A percentile compares a stretch with the other conserved stretches of the same genome.
These are phyloP conservation scores for Starmerella floris DNA, from an alignment of 805 yeast genomes.

Conservation along the genomic window DNA sequence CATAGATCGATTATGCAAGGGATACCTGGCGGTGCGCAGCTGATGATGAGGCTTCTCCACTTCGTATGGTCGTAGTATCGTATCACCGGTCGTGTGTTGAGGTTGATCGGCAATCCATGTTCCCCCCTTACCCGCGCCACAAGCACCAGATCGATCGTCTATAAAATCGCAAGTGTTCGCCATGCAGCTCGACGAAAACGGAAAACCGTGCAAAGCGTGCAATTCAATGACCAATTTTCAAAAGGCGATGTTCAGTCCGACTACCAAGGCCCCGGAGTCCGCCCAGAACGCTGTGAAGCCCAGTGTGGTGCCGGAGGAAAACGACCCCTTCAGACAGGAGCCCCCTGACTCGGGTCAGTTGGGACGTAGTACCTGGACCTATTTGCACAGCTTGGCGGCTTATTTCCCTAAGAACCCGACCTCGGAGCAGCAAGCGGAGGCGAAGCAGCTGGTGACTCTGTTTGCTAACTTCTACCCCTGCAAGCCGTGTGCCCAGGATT, in stretches of 20 bases:
- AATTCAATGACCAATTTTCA: slow-evolving; percentile 71
- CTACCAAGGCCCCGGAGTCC: slow-evolving; percentile 11
- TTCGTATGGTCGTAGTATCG: too few relatives aligned
- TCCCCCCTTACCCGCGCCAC: neutral
- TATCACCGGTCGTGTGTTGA: too few relatives aligned
- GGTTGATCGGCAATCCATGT: too few relatives aligned
- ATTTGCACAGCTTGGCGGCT: slow-evolving; percentile 82
- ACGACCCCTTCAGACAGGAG: slow-evolving; percentile 14
- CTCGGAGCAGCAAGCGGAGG: slow-evolving; percentile 48
- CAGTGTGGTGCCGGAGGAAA: slow-evolving; percentile 9
- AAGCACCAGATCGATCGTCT: too few relatives aligned
- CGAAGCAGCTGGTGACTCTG: slow-evolving; percentile 52
- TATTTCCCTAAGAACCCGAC: slow-evolving; percentile 65
- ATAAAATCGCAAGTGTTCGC: neutral
- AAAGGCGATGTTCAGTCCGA: slow-evolving; percentile 33
- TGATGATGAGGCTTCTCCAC: too few relatives aligned
- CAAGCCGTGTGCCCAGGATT: slow-evolving; percentile 83
- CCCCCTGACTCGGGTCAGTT: slow-evolving; percentile 79
- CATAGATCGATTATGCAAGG: too few relatives aligned
- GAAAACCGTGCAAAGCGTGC: slow-evolving; percentile 92
- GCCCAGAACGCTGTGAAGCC: slow-evolving; percentile 20
- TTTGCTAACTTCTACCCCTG: slow-evolving; percentile 84
- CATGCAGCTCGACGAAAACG: slow-evolving; percentile 56
- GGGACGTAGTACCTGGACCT: slow-evolving; percentile 86
- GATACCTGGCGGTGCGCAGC: too few relatives aligned